Percentiles rank a stretch among this genome's conserved stretches.
phyloP scores from a whole-genome alignment of 148 eudicot species.

The Amaranthus cruentus region DNA sequence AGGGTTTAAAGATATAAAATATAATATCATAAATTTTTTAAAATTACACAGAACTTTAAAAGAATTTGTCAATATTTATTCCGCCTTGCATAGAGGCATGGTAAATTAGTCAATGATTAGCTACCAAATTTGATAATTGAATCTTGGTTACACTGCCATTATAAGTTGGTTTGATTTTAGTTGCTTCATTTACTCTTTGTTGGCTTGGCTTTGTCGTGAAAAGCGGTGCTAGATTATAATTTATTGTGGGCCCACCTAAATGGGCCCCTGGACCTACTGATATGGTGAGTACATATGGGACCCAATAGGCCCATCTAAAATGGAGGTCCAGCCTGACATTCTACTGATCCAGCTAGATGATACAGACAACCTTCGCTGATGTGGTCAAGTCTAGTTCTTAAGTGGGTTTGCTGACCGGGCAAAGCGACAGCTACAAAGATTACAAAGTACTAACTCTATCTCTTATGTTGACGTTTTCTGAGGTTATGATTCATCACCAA shows the following conservation, averaged over 20 bases:
- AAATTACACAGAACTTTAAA: too few relatives aligned
- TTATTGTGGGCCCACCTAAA: conserved; percentile 6
- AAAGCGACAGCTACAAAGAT: neutral
- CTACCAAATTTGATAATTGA: neutral
- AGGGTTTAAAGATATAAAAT: too few relatives aligned
- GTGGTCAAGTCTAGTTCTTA: neutral
- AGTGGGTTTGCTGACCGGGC: neutral
- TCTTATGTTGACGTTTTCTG: conserved; percentile 5
- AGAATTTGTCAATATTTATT: too few relatives aligned
- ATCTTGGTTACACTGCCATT: neutral
- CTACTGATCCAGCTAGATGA: conserved; percentile 7
- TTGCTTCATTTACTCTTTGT: conserved; percentile 2
- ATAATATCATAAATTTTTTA: too few relatives aligned
- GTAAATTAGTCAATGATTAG: neutral
- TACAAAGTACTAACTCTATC: neutral
- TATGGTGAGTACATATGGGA: neutral
- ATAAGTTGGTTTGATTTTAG: neutral
- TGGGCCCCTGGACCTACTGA: conserved; percentile 4
- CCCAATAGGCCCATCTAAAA: conserved; percentile 22
- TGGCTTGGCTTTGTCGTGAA: conserved; percentile 10
- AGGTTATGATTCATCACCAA: neutral
- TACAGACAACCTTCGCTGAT: conserved; percentile 5
- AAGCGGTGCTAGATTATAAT: neutral
- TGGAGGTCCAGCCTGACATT: conserved; percentile 14
- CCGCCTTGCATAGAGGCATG: neutral